Evolutionary conservation across 2,329 filamentous ascomycete species (phyloP), one percentile per base, ranked within the genome.

Genomic region (Cladosporium sphaerospermum): DNA sequence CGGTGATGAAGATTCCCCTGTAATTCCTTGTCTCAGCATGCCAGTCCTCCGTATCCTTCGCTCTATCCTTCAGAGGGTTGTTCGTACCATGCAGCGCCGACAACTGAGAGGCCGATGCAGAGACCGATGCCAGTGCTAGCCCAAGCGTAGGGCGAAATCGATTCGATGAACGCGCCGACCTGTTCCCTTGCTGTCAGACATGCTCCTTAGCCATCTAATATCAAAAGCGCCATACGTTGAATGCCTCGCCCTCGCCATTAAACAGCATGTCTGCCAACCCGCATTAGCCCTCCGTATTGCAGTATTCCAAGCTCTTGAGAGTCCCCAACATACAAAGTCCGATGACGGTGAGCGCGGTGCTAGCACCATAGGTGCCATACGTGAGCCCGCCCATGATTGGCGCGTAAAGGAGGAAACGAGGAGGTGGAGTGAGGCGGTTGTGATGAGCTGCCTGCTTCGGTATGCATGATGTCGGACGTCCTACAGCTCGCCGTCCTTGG

Each of bases 1-100:
- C 95, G 33, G 93, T 99, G 63, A 97, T 93, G 76, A 99, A 93
- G 72, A 99, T 99, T 66, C 95, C 93, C 93, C 93, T 97, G 67
- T 63, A 14, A 28, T 28, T 37, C 13, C 16, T 49, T 13, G 44
- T 61, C 57, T 64, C 53, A 63, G 61, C 51, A 41, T 52, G 8
- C n/a, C 16, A 28, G 33, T 42, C 23, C 11, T 33, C 32, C 33
- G 16, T 36, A 16, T 47, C 11, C 13, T 41, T 6, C 14, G n/a
- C 14, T 14, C n/a, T 33, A 18, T n/a, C 9, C 13, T 48, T 36
- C 23, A 43, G 6, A 45, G 18, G 28, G 42, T 19, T 9, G 13
- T 53, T 64, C 76, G 61, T 83, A 97, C 93, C 93, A 99, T 80
- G 92, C 92, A 69, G 93, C 95, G 69, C 93, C 93, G 34, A 97